Evolutionary conservation across 2,329 filamentous ascomycete species (phyloP).

Genomic region (Penicillium sp.): DNA sequence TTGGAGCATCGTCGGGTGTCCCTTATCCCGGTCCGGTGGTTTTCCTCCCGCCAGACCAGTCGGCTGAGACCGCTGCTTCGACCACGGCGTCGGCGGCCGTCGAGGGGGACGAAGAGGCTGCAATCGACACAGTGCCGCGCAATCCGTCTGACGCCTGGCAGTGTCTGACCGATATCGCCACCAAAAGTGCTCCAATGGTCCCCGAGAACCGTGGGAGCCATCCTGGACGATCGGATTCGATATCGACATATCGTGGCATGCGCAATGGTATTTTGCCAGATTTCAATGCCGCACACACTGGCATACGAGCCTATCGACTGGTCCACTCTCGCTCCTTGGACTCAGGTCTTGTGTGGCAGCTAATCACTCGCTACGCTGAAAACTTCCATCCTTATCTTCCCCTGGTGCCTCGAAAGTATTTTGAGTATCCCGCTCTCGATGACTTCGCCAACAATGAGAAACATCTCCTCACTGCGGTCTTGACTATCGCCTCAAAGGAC

Average conservation of each 20-base stretch:
- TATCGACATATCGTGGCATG: slow-evolving; percentile 22
- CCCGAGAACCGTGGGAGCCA: slow-evolving; percentile 17
- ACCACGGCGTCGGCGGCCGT: slow-evolving; percentile 17
- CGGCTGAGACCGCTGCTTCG: neutral
- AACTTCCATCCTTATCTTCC: slow-evolving; percentile 67
- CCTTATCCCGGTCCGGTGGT: slow-evolving; percentile 31
- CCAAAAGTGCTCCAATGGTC: slow-evolving; percentile 25
- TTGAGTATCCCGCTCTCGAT: slow-evolving; percentile 49
- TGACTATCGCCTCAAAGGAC: slow-evolving; percentile 67
- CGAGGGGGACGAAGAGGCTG: slow-evolving; percentile 35
- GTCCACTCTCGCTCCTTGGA: slow-evolving; percentile 43
- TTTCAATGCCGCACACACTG: slow-evolving; percentile 22
- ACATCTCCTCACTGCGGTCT: slow-evolving; percentile 62
- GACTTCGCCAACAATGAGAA: slow-evolving; percentile 56
- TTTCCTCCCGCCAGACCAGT: slow-evolving; percentile 30
- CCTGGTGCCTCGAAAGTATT: slow-evolving; percentile 56
- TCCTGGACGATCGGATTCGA: slow-evolving; percentile 18
- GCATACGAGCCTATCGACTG: slow-evolving; percentile 39
- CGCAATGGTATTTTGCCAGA: slow-evolving; percentile 24
- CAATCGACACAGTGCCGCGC: slow-evolving; percentile 39
- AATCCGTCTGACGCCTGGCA: slow-evolving; percentile 48
- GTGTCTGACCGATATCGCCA: slow-evolving; percentile 42
- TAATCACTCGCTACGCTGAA: slow-evolving; percentile 55
- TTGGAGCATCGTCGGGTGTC: slow-evolving; percentile 17
- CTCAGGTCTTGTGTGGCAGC: slow-evolving; percentile 46